phyloP scores from a whole-genome alignment of 1,284 basidiomycete genomes.

The Filobasidium uniguttulatum region DNA sequence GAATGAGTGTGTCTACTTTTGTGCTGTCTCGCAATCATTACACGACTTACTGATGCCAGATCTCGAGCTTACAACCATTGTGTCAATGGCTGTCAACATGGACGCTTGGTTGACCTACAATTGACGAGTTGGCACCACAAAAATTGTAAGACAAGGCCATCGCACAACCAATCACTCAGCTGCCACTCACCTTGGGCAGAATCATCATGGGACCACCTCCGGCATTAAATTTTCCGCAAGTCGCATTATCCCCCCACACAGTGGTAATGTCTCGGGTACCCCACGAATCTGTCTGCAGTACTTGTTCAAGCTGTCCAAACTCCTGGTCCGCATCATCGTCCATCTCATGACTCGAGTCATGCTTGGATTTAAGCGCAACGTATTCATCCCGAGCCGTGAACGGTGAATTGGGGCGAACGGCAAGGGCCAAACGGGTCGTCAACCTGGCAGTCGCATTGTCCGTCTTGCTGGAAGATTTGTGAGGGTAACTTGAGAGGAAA shows the following conservation, averaged over 20 bases:
- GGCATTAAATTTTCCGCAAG: constrained; percentile 6
- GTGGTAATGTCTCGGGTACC: constrained; percentile 8
- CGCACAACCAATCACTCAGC: not conserved
- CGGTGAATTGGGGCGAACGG: constrained; percentile 12
- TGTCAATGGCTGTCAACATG: constrained; percentile 14
- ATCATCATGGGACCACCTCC: constrained; percentile 15
- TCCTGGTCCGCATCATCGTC: not conserved
- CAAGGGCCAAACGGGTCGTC: constrained; percentile 6
- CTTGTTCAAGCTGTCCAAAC: not conserved
- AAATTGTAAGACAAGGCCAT: not conserved
- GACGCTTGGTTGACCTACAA: constrained; percentile 11
- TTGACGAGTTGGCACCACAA: too few species aligned
- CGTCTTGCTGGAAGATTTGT: constrained; percentile 2
- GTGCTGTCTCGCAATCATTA: not conserved
- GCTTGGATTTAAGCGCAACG: not conserved
- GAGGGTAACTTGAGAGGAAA: not conserved
- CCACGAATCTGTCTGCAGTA: constrained; percentile 3
- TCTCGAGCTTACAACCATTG: constrained; percentile 6
- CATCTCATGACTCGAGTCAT: not conserved
- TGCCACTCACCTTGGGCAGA: constrained; percentile 11
- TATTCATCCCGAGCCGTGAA: not conserved
- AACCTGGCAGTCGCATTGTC: not conserved
- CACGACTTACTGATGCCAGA: not conserved
- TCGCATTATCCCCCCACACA: constrained; percentile 11
- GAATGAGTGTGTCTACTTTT: not conserved